Percentiles rank a stretch among this genome's conserved stretches.
phyloP scores from a whole-genome alignment of 2,329 filamentous ascomycete species.

The Davidsoniella neocaledoniae region DNA sequence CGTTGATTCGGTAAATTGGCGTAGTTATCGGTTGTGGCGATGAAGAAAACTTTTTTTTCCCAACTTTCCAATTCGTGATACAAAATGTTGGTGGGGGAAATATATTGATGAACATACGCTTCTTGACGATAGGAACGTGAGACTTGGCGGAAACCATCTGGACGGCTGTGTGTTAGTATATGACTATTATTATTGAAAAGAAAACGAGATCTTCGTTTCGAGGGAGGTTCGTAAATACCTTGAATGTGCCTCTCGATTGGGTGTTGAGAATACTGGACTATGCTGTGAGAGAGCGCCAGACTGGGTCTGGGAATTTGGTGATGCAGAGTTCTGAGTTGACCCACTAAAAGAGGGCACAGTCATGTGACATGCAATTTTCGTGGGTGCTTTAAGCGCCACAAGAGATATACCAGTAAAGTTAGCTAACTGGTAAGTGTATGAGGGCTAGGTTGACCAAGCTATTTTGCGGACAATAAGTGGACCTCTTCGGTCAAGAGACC shows the following conservation, averaged over 20 bases:
- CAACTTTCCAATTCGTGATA: neutral
- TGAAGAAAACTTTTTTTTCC: neutral
- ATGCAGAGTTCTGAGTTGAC: conserved; percentile 18
- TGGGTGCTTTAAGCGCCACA: conserved; percentile 10
- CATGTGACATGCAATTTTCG: conserved; percentile 18
- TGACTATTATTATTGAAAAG: conserved; percentile 4
- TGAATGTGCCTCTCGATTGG: conserved; percentile 25
- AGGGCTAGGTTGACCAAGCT: neutral
- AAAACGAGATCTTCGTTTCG: conserved; percentile 5
- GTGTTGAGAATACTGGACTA: conserved; percentile 18
- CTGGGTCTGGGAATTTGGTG: conserved; percentile 22
- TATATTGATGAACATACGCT: conserved; percentile 52
- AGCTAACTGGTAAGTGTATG: neutral
- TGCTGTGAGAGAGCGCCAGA: conserved; percentile 21
- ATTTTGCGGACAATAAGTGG: conserved; percentile 6
- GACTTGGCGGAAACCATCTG: conserved; percentile 99
- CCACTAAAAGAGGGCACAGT: conserved; percentile 19
- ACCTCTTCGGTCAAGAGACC: neutral
- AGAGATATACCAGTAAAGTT: neutral
- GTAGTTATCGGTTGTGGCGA: neutral
- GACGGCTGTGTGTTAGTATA: conserved; percentile 12
- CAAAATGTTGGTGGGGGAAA: neutral
- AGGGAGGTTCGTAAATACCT: conserved; percentile 19
- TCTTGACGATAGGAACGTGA: conserved; percentile 99
- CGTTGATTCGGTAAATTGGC: neutral